A percentile compares a stretch with the other conserved stretches of the same genome.
Conservation (phyloP, 2,329 filamentous ascomycete species). For the Penicillium sp. region DNA sequence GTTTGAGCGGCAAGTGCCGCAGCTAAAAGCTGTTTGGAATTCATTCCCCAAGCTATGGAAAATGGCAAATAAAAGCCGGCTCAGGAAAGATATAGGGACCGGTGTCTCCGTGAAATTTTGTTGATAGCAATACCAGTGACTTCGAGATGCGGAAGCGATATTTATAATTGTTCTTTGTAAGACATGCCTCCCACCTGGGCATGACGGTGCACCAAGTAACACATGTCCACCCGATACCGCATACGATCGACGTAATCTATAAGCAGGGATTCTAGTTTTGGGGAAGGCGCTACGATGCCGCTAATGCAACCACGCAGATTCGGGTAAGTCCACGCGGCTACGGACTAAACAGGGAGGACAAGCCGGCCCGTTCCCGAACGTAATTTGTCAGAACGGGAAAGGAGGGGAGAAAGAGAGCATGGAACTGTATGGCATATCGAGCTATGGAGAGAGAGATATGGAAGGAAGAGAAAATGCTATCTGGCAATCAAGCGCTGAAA, state of each 20-base stretch:
- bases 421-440: too few species aligned
- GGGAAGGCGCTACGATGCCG: not conserved
- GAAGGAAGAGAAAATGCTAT: too few species aligned
- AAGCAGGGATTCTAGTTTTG: not conserved
- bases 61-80: not conserved
- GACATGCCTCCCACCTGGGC: not conserved
- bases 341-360: slow-evolving; percentile 14
- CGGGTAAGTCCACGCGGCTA: slow-evolving; percentile 21
- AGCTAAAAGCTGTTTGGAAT: slow-evolving; percentile 5
- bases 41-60: not conserved
- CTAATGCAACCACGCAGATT: slow-evolving; percentile 4
- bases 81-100: not conserved
- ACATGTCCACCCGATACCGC: not conserved
- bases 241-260: not conserved
- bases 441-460: too few species aligned
- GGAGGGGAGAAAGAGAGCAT: too few species aligned
- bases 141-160: not conserved
- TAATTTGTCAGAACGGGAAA: too few species aligned
- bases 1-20: slow-evolving; percentile 12
- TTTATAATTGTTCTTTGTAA: not conserved
- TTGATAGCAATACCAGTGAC: not conserved
- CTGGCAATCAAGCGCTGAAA: too few species aligned
- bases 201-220: not conserved
- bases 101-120: not conserved
- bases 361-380: slow-evolving; percentile 11